Base-by-base conservation (phyloP, 1,284 basidiomycete species). In the Peniophora sp. region DNA sequence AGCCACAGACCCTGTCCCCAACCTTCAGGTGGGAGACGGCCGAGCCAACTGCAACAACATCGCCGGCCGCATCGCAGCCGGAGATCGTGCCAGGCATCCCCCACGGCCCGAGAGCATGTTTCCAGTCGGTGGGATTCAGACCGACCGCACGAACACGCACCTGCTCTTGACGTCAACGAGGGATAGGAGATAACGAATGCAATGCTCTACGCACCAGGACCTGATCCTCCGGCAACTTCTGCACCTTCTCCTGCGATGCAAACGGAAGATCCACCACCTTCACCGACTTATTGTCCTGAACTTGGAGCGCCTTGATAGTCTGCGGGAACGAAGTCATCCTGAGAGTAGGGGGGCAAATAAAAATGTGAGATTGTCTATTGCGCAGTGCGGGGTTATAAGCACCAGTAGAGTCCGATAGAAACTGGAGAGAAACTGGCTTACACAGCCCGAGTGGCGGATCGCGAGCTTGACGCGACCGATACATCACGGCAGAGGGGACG, bases 51-150 rank as follows among this genome's bases (percentile, higher is more conserved):
- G 61, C 58, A 34, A 67, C 69, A 52, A 78, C 67, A 1, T 56
- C 61, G 15, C 76, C 77, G 12, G 62, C 60, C 51, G 70, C 75
- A 61, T 79, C 76, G 47, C 69, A 71, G 24, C 74, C 74, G 39
- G 72, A 55, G 36, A 65, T 45, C 9, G 43, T 24, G 43, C 43
- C 43, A 22, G 43, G 43, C 18, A 8, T 22, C 20, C 20, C 43
- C 43, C 17, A 24, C 10, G 17, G 43, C 5, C 43, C 43, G 23
- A 45, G 14, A 23, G 43, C 43, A 20, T 45, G 37, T 20, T 45
- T 45, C 43, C 43, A 45, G 22, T 45, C 43, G 9, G 43, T 45
- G 10, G 43, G 43, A 20, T 45, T 45, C 9, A 45, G 43, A n/a
- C 20, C 43, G 9, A 45, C 43, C 6, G 43, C 43, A 24, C 18